Conservation (phyloP, 1,284 basidiomycete species). For the Ustilago hordei region DNA sequence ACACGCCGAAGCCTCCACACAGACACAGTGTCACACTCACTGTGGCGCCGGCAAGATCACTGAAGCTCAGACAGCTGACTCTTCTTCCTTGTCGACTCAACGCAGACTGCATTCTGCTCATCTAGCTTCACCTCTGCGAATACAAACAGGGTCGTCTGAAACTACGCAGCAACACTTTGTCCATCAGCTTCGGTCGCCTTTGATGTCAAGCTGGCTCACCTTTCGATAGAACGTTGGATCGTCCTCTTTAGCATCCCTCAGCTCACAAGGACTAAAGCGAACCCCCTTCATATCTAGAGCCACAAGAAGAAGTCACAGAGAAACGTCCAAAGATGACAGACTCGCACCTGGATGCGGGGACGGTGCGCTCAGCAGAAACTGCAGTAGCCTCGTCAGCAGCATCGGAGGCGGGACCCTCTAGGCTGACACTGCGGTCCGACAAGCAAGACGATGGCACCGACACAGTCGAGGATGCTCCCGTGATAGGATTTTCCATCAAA, state of each 20-base stretch:
- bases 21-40: neutral
- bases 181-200: neutral
- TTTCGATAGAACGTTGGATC: neutral
- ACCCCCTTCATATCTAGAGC: neutral
- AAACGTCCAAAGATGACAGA: constrained; percentile 15
- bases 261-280: neutral
- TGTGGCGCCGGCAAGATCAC: neutral
- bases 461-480: constrained; percentile 6
- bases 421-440: constrained; percentile 15
- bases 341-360: neutral
- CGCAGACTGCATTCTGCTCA: neutral
- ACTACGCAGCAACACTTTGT: neutral
- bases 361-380: neutral
- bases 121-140: neutral
- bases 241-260: neutral
- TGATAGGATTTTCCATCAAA: constrained; percentile 53
- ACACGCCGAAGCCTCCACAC: neutral
- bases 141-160: neutral
- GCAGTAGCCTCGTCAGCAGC: neutral
- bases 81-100: neutral
- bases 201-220: neutral
- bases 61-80: neutral
- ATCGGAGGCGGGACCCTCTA: constrained; percentile 27
- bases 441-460: neutral
- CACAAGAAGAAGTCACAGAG: neutral